Evolutionary conservation across 345 rosid genomes (phyloP), one percentile per base, ranked within the genome.

Genomic region (Salix exigua): DNA sequence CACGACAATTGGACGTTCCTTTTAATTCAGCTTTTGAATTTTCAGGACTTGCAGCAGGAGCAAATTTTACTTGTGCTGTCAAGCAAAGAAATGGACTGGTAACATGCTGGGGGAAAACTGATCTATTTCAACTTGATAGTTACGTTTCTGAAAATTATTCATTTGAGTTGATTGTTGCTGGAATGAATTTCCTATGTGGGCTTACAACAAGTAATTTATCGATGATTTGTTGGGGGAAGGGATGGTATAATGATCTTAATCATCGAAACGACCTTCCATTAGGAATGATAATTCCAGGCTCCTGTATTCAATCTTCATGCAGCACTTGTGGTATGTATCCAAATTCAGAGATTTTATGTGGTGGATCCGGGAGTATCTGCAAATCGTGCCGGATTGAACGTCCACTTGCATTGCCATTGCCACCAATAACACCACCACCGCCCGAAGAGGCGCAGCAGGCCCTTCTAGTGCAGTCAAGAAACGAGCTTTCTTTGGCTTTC

Each of bases 361-460:
- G 19, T 68, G 92, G 92, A 7, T 85, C 88, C 11, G 88, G 87
- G 2, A 80, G 73, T 75, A 87, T 90, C 62, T 88, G 94, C 78
- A 86, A 80, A 74, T 48, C 83, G 12, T 90, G 94, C 73, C 88
- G 73, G 72, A 37, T 75, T 62, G 83, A 85, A 58, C 86, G 78
- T 28, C 91, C 94, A 14, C 7, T 86, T 28, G 84, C 89, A 6
- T 79, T 80, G 70, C 90, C 91, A 9, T 69, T 86, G 62, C 75
- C 88, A 0, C 88, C 88, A 1, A 6, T 48, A 38, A 21, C n/a
- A 25, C 23, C 78, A 6, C 77, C 83, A 19, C 82, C 72, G 46
- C 58, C 83, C 30, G 51, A 53, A 42, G 76, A 6, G 12, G 19
- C 35, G 17, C 62, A 60, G 21, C 82, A n/a, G n/a, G n/a, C n/a